Conservation (phyloP, 441 rosid species). For the Aleurites moluccanus region DNA sequence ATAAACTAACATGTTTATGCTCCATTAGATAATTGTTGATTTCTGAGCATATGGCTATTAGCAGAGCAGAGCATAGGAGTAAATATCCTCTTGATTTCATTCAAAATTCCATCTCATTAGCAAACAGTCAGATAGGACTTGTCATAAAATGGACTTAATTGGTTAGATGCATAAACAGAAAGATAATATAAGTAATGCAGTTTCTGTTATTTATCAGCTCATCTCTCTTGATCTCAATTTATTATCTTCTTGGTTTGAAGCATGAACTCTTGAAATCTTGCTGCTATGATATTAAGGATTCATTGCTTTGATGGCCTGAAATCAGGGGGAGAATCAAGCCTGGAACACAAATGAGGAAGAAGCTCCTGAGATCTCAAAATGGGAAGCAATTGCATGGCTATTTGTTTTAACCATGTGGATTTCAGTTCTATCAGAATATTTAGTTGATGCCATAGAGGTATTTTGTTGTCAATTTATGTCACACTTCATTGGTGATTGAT, state of each 20-base stretch:
- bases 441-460: constrained; percentile 85
- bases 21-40: background rate
- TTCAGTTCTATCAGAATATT: constrained; percentile 76
- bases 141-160: background rate
- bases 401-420: constrained; percentile 77
- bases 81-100: background rate
- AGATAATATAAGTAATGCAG: background rate
- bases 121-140: background rate
- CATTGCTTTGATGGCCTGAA: constrained; percentile 21
- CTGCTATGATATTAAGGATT: constrained; percentile 11
- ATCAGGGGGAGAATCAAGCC: constrained; percentile 53
- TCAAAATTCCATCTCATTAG: background rate
- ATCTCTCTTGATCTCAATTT: background rate
- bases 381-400: constrained; percentile 87
- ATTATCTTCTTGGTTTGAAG: background rate
- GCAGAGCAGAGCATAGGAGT: background rate
- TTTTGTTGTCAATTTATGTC: background rate
- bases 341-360: constrained; percentile 59
- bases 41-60: background rate
- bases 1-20: background rate
- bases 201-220: background rate
- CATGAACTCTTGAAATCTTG: background rate
- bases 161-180: background rate
- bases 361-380: constrained; percentile 71
- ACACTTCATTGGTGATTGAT: background rate